Base-by-base conservation (phyloP, 306 rosid genomes). In the Astragalus glycyphyllos region DNA sequence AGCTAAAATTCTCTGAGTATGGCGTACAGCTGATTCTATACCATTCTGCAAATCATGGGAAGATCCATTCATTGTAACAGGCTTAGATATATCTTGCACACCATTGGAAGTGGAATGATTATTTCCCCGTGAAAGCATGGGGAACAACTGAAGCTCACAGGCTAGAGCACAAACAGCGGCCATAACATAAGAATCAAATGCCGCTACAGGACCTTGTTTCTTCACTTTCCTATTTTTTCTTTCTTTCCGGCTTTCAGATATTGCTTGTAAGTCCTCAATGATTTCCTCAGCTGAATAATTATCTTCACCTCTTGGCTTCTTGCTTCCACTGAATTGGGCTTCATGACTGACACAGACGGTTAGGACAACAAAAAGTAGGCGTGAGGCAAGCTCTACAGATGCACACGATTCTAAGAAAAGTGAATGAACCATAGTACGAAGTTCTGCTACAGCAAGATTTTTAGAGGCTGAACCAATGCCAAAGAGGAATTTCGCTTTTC, bases 151-250 rank as follows among this genome's bases (percentile, higher is more conserved):
- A 77, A 93, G 96, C 83, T 93, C 98, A 66, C 94, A 93, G 29
- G 98, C 80, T 68, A 90, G 97, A 63, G 98, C 98, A 84, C 98
- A 93, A 75, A 93, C 88, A 38, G 98, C 94, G 75, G 97, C 98
- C 54, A 90, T 80, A 75, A 93, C 98, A 67, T 93, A 93, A n/a
- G 98, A 90, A 82, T 93, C 98, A 79, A 93, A 93, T 11, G 98
- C 96, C 26, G 97, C 92, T 26, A 90, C 86, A 10, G 98, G 97
- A 65, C 97, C 98, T 83, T 88, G 96, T 68, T 84, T 93, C 71
- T 89, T 89, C 42, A 66, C 55, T 79, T 70, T 93, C 80, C 86
- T 81, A 68, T 66, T 80, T 72, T 65, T 91, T 53, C 73, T 78
- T 62, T 74, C 88, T 73, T 78, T 84, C 67, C 60, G 84, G 69